These are phyloP conservation scores for Russula earlei DNA, from an alignment of 768 basidiomycete genomes.

Conservation along the genomic window DNA sequence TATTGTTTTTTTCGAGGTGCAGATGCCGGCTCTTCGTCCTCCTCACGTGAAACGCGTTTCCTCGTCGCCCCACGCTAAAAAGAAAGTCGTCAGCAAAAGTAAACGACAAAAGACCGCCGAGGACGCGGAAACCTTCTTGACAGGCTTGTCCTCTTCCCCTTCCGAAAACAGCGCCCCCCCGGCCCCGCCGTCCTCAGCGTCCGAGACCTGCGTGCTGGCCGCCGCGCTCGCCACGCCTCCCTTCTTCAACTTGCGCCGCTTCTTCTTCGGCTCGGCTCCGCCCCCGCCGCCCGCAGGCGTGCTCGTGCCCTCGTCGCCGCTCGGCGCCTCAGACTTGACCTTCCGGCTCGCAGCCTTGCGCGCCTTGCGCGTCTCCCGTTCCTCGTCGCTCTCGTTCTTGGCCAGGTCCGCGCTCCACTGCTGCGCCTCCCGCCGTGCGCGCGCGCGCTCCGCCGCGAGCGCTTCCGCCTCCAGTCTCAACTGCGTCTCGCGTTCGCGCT, in stretches of 20 bases:
- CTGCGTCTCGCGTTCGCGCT: conserved; percentile 57
- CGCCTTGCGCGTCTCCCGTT: conserved; percentile 51
- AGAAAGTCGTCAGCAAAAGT: neutral
- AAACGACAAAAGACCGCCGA: neutral
- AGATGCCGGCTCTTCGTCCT: conserved; percentile 59
- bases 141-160: conserved; percentile 53
- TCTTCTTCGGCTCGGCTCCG: conserved; percentile 45
- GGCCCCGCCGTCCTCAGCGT: conserved; percentile 48
- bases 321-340: conserved; percentile 32
- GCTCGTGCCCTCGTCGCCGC: conserved; percentile 34
- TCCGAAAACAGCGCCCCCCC: conserved; percentile 56
- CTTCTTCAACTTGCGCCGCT: conserved; percentile 62
- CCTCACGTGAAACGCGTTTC: conserved; percentile 71
- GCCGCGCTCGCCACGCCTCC: conserved; percentile 32
- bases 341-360: conserved; percentile 45
- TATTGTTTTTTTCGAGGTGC: conserved; percentile 70
- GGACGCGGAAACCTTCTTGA: conserved; percentile 48
- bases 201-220: conserved; percentile 38
- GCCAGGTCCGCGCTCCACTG: conserved; percentile 61
- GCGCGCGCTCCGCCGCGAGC: conserved; percentile 68
- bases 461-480: conserved; percentile 62
- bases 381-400: conserved; percentile 65
- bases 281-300: conserved; percentile 30
- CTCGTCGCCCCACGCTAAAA: conserved; percentile 38
- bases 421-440: conserved; percentile 69